Evolutionary conservation across 345 rosid species (phyloP), one percentile per base, ranked within the genome.

Genomic region (Hibiscus trionum): DNA sequence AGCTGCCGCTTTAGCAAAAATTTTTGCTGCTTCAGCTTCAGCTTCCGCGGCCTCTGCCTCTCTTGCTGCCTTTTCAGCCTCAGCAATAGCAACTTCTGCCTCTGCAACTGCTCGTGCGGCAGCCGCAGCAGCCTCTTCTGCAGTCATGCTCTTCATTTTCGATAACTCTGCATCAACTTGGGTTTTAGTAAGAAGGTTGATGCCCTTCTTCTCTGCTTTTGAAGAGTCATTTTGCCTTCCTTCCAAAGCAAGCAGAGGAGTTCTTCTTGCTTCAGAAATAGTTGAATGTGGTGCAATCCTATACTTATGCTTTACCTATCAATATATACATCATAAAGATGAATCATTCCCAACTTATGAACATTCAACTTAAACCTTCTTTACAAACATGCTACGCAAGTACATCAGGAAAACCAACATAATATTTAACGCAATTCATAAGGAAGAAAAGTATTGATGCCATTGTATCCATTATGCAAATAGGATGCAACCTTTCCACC

Each of bases 21-120:
- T 82, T 73, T 89, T 90, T n/a, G 97, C 93, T 53, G 99, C 97
- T 80, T 92, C 99, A 2, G 99, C 99, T 87, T 90, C 97, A 6
- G 93, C 97, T 82, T 95, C 99, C 39, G 97, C 97, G 61, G 83
- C 86, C 67, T 87, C 99, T 59, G 99, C 99, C 79, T 90, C 91
- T 86, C 89, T 88, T 74, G 97, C 97, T 57, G 97, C 99, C 81
- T 81, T 86, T 84, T 88, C 97, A 78, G 99, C 99, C 82, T 90
- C 99, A 37, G 96, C 87, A 70, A 89, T 88, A 6, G 99, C 97
- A 74, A 81, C 84, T 79, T 95, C 99, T 33, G 99, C 99, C 80
- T 90, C 97, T 75, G 94, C 97, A 76, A 95, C 89, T 76, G 97
- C 97, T 81, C 80, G 86, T 75, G 97, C 97, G 71, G 99, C 97